These are phyloP conservation scores for Drechslerella coelobrocha DNA, from an alignment of 2,329 filamentous ascomycete species.

Conservation along the genomic window DNA sequence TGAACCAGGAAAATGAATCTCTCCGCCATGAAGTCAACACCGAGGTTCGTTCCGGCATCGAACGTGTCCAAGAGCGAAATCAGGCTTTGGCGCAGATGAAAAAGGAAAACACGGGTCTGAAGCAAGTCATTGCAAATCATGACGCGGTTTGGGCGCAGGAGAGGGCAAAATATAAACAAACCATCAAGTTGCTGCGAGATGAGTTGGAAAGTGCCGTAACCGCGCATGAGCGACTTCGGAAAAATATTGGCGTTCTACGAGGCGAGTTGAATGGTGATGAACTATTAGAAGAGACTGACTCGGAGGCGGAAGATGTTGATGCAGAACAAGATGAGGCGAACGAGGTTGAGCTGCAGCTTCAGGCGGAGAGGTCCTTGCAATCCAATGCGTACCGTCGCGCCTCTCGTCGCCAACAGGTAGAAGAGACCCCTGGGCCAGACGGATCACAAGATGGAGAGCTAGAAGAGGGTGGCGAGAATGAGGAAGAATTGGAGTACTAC, in stretches of 20 bases:
- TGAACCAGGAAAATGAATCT: constrained; percentile 27
- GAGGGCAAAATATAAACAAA: constrained; percentile 27
- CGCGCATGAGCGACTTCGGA: constrained; percentile 27
- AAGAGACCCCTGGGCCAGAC: constrained; percentile 33
- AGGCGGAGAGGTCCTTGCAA: constrained; percentile 36
- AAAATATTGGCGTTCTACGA: constrained; percentile 36
- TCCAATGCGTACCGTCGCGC: constrained; percentile 38
- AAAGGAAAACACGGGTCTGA: constrained; percentile 23
- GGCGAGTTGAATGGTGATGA: constrained; percentile 8
- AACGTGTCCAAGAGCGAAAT: constrained; percentile 45
- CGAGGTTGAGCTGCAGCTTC: constrained; percentile 40
- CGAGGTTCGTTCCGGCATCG: constrained; percentile 43
- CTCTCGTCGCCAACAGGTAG: constrained; percentile 34
- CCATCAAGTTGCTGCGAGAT: constrained; percentile 28
- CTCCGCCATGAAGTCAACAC: constrained; percentile 36
- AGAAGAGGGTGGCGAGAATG: constrained; percentile 13
- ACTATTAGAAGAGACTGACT: constrained; percentile 9
- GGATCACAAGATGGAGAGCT: constrained; percentile 7
- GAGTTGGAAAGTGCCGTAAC: constrained; percentile 23
- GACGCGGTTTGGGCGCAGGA: constrained; percentile 32
- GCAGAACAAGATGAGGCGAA: constrained; percentile 23
- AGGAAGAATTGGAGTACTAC: constrained; percentile 26
- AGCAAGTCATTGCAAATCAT: constrained; percentile 7
- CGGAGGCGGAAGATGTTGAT: constrained; percentile 3
- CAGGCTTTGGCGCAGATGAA: constrained; percentile 24